Evolutionary conservation across 192 early-diverging fungal species (phyloP), one percentile per base, ranked within the genome.

Genomic region (Coemansia sp.): DNA sequence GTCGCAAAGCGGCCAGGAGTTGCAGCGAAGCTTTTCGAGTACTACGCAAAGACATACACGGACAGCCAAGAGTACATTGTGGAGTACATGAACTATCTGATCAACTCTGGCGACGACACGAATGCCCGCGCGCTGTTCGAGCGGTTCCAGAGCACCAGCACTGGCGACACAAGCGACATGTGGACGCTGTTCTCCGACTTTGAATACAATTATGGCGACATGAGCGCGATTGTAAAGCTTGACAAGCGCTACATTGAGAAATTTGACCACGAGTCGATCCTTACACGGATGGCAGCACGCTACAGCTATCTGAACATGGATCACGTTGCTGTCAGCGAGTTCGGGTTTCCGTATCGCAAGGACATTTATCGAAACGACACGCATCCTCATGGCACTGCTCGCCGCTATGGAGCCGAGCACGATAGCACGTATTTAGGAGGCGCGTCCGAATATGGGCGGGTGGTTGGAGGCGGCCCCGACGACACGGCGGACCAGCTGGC

Each of bases 81-180:
- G 44, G 84, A 92, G 56, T 98, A 98, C 68, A 77, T 98, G 63
- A 89, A 91, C 65, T 96, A 91, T 66, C 83, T 98, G 48, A 93
- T 95, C 61, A 84, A 89, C 67, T 82, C 93, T 40, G 95, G 96
- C 51, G 95, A 98, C 62, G 94, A 95, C 59, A 93, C 90, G 65
- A 98, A 98, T 63, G 90, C 92, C 14, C 84, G 93, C 39, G 93
- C 96, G 1, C 63, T 96, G 66, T 97, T 97, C 84, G 95, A 98
- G 75, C 85, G 94, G 41, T 89, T 94, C n/a, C 81, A 97, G 32
- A 77, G 88, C 44, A 81, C 85, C 2, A 78, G 91, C 61, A 85
- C 90, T 16, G 76, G 88, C 9, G 88, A 91, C 39, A 85, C 93
- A 13, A 81, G 74, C 12, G 86, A 87, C 10, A 84, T 98, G 10